Base-by-base conservation (phyloP, 805 yeast species). In the Barnettozyma sp. region DNA sequence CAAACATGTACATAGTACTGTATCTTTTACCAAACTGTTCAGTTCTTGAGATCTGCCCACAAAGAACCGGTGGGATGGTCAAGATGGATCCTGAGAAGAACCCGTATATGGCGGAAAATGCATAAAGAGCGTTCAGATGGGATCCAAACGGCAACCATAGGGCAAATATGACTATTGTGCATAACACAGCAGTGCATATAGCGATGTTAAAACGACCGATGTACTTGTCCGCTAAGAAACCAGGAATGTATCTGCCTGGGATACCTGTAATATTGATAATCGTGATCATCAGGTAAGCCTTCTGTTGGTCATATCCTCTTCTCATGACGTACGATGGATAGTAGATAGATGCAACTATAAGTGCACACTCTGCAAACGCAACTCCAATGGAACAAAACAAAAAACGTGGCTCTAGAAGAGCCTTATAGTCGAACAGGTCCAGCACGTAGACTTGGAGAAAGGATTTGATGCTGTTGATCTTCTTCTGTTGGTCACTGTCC, bases 21-120 rank as follows among this genome's bases (percentile, higher is more conserved):
- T 71, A 74, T 14, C 76, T 62, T 45, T 68, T 67, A 7, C 79
- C 80, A 49, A 73, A 73, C 42, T 65, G 69, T 30, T 68, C 68
- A 2, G 71, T 66, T 35, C 70, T 66, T 13, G 80, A 72, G 23
- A 78, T 72, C 34, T 71, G 76, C 1, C 78, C 79, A 24, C 73
- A 61, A 45, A 81, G 71, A 3, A 72, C 76, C 2, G 82, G 82
- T 12, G 76, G 68, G 30, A 76, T 49, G 4, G 81, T 67, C 33
- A 76, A 58, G 4, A 75, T 70, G 1, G 81, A 67, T 4, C 80
- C 73, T 4, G 78, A 65, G 33, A 68, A 59, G 38, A 76, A 67
- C 1, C 84, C 84, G 50, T 68, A 76, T 5, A 71, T 46, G 1
- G 57, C 60, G 3, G 74, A 55, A 38, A 71, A 76, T 2, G 66